Base-by-base conservation (phyloP, 805 yeast genomes). In the Tetrapisispora namnaoensis region DNA sequence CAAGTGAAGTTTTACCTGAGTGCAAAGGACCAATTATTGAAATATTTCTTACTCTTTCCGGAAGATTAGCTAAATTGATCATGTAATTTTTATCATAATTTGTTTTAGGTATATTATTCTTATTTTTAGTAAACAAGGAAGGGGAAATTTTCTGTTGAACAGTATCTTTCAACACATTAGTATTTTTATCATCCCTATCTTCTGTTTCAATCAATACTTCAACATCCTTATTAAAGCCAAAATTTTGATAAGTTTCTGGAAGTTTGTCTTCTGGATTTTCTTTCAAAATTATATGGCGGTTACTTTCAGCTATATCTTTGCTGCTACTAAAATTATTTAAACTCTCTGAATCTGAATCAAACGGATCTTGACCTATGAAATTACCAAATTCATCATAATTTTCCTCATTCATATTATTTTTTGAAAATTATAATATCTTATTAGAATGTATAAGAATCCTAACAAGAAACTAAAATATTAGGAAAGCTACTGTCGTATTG, bases 1-100 rank as follows among this genome's bases (percentile, higher is more conserved):
- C 55, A 1, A 90, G 66, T 0, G 87, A 72, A 0, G 98, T 86
- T 66, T 93, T 93, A 1, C 99, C 99, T 5, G 87, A 80, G 56
- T 86, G 86, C 1, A 85, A 61, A 40, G 80, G 78, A 0, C 99
- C 99, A n/a, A 82, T 78, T 1, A 93, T 55, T 0, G 90, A 84
- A 17, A 90, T 68, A 63, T 85, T 90, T 44, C 95, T 73, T 9
- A 82, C 73, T 54, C 83, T 79, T 14, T 78, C 79, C 0, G 95
- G 88, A 1, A 78, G 55, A 5, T 66, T 49, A 55, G 79, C 59
- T 44, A 78, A 55, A 4, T 74, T 69, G 20, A 71, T 56, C 72
- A 87, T 71, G 55, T 82, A 91, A 4, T 78, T 77, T 47, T 85
- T 73, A 8, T 83, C 75, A 56, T 80, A 88, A 0, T 64, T 60